Evolutionary conservation across 495 filamentous ascomycete genomes (phyloP).

Genomic region (Lentithecium fluviatile): DNA sequence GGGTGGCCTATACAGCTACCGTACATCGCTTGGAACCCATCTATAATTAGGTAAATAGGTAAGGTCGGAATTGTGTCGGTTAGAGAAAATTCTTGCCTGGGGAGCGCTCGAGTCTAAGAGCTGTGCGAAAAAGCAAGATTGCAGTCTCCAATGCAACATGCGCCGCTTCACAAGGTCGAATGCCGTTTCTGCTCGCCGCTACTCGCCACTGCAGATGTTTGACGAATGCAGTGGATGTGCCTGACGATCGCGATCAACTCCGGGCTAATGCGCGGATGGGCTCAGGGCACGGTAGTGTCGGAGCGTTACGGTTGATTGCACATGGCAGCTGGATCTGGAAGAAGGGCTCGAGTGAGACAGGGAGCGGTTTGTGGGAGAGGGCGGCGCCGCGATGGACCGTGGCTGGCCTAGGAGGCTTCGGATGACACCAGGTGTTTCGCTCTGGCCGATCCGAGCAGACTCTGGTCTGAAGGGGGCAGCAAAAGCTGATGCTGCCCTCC

Average conservation of each 20-base stretch:
- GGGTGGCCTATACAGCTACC: too few relatives aligned
- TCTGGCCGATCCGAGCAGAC: not conserved
- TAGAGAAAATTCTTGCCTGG: too few relatives aligned
- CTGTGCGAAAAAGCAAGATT: too few relatives aligned
- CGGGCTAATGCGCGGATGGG: not conserved
- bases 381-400: slow-evolving; percentile 2
- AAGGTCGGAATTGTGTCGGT: too few relatives aligned
- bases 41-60: too few relatives aligned
- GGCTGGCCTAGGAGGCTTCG: not conserved
- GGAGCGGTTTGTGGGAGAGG: slow-evolving; percentile 2
- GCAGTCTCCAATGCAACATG: too few relatives aligned
- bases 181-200: too few relatives aligned
- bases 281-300: slow-evolving; percentile 16
- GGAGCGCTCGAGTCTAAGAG: too few relatives aligned
- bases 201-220: too few relatives aligned
- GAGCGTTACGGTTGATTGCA: slow-evolving; percentile 4
- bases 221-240: slow-evolving; percentile 15
- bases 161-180: not conserved
- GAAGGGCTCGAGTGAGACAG: slow-evolving; percentile 10
- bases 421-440: slow-evolving; percentile 1
- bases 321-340: slow-evolving; percentile 21
- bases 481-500: not conserved
- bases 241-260: slow-evolving; percentile 24
- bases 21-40: too few relatives aligned
- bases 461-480: not conserved